Evolutionary conservation across 257 asterid genomes (phyloP), one percentile per base, ranked within the genome.

Genomic region (Capsicum baccatum): DNA sequence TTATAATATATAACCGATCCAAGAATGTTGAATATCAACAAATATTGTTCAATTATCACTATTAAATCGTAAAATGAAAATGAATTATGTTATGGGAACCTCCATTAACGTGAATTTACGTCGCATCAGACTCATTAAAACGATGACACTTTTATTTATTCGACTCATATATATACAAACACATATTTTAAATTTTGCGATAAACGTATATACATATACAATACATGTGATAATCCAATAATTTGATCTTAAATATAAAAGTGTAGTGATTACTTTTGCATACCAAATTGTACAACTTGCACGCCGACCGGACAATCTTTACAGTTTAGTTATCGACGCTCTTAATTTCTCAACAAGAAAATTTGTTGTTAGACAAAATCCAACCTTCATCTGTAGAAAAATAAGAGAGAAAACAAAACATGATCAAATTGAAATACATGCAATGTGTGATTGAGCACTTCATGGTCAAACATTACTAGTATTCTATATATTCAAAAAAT

Each of bases 341-440:
- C 82, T 55, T 78, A 78, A 54, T 78, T 78, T 78, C 48, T 78
- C 64, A 14, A 64, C 63, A 54, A 78, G 50, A 26, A 14, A 26
- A 78, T 78, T 15, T 52, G 15, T 78, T 54, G 81, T 76, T 54
- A 52, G 48, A 26, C 81, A 54, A 15, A 76, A 54, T 9, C 54
- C 81, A 37, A 5, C 81, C 8, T 76, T 76, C 64, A 76, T 76
- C 48, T 52, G 81, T 54, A 16, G 9, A 76, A 21, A 50, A 21
- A 50, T 3, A 52, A 5, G 39, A 52, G 5, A 13, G 7, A 52
- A 52, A 76, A 8, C 26, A 50, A 76, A 8, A 50, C 7, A 8
- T 26, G 42, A 21, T 8, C 3, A 50, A 21, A 76, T 76, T 52
- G 64, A 52, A 13, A 52, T 26, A 26, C 17, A 69, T 69, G 33